Evolutionary conservation across 768 basidiomycete genomes (phyloP).

Genomic region (Tricholoma furcatifolium): DNA sequence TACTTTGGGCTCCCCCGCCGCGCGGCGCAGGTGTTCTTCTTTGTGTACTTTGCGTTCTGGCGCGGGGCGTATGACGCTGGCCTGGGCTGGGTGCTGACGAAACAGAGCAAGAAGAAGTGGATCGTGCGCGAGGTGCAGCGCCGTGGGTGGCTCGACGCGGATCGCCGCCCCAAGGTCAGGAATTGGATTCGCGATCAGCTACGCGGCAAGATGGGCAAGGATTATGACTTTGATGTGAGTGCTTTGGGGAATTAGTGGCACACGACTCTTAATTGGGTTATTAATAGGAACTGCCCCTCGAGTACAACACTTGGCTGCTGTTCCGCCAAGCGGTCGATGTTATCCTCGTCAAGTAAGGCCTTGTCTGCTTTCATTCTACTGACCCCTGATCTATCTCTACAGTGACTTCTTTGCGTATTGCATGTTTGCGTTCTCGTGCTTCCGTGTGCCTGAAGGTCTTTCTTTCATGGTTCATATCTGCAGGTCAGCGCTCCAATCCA

Average conservation of each 20-base stretch:
- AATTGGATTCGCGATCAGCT: conserved; percentile 87
- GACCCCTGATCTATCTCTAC: background rate
- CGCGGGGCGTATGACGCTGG: conserved; percentile 89
- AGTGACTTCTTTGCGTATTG: conserved; percentile 95
- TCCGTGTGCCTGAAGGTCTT: conserved; percentile 79
- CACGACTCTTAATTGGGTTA: conserved; percentile 4
- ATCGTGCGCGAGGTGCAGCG: conserved; percentile 80
- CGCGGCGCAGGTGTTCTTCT: conserved; percentile 65
- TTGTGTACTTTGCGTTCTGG: conserved; percentile 93
- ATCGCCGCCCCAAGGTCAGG: conserved; percentile 59
- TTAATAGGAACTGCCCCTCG: conserved; percentile 78
- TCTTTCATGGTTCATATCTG: conserved; percentile 73
- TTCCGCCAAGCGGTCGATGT: conserved; percentile 96
- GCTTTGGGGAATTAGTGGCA: background rate
- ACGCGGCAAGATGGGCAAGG: conserved; percentile 89
- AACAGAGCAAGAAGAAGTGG: conserved; percentile 95
- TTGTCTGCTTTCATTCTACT: background rate
- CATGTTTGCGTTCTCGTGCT: conserved; percentile 93
- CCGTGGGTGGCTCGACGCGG: conserved; percentile 86
- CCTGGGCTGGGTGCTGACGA: conserved; percentile 89
- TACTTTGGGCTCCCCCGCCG: conserved; percentile 64
- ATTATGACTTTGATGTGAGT: conserved; percentile 83
- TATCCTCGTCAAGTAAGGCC: conserved; percentile 89
- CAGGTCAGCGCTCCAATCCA: conserved; percentile 43
- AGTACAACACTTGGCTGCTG: conserved; percentile 96